Evolutionary conservation across 139 green algal genomes (phyloP).

Genomic region (Astrephomene gubernaculifera): DNA sequence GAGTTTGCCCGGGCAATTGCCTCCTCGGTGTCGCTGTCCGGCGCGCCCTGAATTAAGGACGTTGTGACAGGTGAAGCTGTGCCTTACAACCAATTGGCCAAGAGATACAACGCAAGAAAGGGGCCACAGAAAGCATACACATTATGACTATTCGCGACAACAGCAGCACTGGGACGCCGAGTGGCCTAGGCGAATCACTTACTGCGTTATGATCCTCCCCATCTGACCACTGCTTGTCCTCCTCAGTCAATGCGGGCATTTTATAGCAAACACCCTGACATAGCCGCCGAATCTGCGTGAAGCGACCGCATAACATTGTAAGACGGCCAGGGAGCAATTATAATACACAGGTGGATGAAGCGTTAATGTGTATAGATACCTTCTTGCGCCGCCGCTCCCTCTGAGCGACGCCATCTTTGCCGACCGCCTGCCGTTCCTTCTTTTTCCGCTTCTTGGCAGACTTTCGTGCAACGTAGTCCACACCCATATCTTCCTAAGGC

Average conservation of each 20-base stretch:
- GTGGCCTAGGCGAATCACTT: neutral
- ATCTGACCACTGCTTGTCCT: constrained; percentile 43
- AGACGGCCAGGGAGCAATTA: no score
- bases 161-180: neutral
- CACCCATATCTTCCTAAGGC: no score
- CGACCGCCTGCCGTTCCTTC: neutral
- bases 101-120: neutral
- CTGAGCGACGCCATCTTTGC: constrained; percentile 35
- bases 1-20: constrained; percentile 1
- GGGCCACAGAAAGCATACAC: neutral
- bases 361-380: neutral
- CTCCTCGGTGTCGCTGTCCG: constrained; percentile 29
- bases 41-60: neutral
- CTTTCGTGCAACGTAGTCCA: constrained; percentile 75
- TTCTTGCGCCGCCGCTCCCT: constrained; percentile 28
- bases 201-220: constrained; percentile 10
- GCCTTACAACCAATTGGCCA: neutral
- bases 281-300: constrained; percentile 17
- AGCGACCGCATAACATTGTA: neutral
- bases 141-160: neutral
- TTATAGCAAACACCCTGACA: constrained; percentile 58
- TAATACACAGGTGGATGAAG: neutral
- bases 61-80: no score
- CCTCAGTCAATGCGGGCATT: constrained; percentile 52
- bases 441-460: constrained; percentile 69